Evolutionary conservation across 2,329 filamentous ascomycete genomes (phyloP), one percentile per base, ranked within the genome.

Genomic region (Diaporthe capsici): DNA sequence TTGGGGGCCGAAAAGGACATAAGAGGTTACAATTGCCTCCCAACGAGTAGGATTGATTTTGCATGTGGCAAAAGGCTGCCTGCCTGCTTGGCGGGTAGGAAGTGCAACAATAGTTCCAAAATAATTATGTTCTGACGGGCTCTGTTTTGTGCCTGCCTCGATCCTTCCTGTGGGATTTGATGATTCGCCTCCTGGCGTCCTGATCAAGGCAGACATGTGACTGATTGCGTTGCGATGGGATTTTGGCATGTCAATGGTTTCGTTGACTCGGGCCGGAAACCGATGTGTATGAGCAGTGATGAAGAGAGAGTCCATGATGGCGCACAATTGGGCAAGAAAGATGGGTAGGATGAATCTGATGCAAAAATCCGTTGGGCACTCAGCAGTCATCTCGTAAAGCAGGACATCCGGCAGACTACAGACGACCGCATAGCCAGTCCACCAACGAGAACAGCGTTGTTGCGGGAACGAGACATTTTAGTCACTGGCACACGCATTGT

Each of bases 41-140:
- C 65, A 39, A 10, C n/a, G 8, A 28, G 65, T 12, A 55, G 47
- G 65, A 70, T 70, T 20, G 34, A 2, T 55, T 31, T 31, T 70
- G 65, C 65, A 55, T 55, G 65, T 55, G 65, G 65, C 49, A 9
- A 39, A 34, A 65, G 15, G 13, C 7, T 60, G 34, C 22, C 42
- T 67, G 65, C 65, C 47, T 70, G 47, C 65, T 70, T 70, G 65
- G 65, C 65, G n/a, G 49, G 49, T 22, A 53, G 49, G 44, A 70
- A 70, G 31, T 15, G 22, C 34, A 70, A 70, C 34, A 70, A 70
- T 51, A 42, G 31, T 55, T 53, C 34, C 49, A 42, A 55, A 39
- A 70, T 42, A 22, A 42, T 22, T 37, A 5, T 70, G 7, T 55
- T 28, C 49, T 22, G 8, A 42, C 22, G 22, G 47, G 49, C 65